Conservation (phyloP, 495 filamentous ascomycete species). For the Penicillium maclennaniae region DNA sequence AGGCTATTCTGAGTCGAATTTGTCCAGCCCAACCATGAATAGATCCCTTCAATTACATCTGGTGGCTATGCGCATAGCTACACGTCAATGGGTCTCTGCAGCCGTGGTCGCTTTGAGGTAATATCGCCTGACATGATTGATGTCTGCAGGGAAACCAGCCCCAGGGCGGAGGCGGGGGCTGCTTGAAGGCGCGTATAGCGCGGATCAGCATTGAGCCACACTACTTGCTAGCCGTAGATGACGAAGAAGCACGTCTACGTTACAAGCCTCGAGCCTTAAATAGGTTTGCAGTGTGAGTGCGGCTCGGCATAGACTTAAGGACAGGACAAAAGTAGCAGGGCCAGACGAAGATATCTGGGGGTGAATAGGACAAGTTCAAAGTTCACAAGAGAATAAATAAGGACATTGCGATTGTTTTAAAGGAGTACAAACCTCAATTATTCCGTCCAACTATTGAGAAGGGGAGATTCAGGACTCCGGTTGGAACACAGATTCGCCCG, state of each 20-base stretch:
- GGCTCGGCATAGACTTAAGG: background rate
- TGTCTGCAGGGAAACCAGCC: background rate
- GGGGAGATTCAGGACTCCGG: constrained; percentile 1
- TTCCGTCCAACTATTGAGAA: background rate
- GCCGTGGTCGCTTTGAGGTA: background rate
- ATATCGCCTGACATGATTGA: background rate
- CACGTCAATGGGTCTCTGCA: background rate
- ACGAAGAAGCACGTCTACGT: background rate
- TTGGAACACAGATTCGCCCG: constrained; percentile 28
- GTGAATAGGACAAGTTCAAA: background rate
- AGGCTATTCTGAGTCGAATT: background rate
- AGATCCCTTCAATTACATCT: background rate
- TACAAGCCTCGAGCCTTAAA: background rate
- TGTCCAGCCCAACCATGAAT: background rate
- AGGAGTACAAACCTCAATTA: background rate
- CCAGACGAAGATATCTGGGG: no score
- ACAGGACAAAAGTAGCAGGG: background rate
- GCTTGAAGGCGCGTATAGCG: background rate
- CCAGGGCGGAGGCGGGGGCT: no score
- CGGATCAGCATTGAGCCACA: background rate
- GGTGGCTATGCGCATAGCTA: background rate
- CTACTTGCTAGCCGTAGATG: background rate
- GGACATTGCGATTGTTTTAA: no score
- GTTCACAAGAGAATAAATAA: background rate
- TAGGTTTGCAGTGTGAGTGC: background rate